Evolutionary conservation across 345 rosid species (phyloP).

Genomic region (Heritiera fomes): DNA sequence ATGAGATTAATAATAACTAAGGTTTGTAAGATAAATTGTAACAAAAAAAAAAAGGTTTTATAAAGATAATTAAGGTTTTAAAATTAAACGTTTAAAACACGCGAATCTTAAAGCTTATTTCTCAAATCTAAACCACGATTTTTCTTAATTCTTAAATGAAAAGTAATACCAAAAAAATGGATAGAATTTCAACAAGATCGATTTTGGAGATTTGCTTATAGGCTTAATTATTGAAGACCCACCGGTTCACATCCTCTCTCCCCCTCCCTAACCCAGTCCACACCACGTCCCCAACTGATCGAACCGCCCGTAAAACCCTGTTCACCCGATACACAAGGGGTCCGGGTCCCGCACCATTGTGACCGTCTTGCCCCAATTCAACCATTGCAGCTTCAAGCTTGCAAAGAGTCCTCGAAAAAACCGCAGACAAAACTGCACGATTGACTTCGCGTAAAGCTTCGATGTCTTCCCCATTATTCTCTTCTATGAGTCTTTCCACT

Average conservation of each 20-base stretch:
- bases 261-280: constrained; percentile 29
- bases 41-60: too few relatives aligned
- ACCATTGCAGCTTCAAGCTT: constrained; percentile 56
- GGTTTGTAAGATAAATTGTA: too few relatives aligned
- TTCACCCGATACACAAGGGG: constrained; percentile 38
- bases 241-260: constrained; percentile 40
- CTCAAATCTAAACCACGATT: too few relatives aligned
- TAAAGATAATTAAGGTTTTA: too few relatives aligned
- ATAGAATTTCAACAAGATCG: too few relatives aligned
- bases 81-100: too few relatives aligned
- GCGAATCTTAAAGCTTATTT: too few relatives aligned
- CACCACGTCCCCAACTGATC: constrained; percentile 45
- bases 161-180: too few relatives aligned
- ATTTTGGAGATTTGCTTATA: too few relatives aligned
- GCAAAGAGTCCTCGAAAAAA: constrained; percentile 59
- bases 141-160: too few relatives aligned
- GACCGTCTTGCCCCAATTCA: constrained; percentile 39
- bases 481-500: constrained; percentile 76
- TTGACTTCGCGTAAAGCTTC: constrained; percentile 56
- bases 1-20: too few relatives aligned
- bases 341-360: constrained; percentile 10
- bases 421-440: constrained; percentile 53
- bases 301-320: constrained; percentile 47
- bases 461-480: constrained; percentile 53
- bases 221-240: background rate